Evolutionary conservation across 345 rosid species (phyloP).

Genomic region (Psidium friedrichsthalianum): DNA sequence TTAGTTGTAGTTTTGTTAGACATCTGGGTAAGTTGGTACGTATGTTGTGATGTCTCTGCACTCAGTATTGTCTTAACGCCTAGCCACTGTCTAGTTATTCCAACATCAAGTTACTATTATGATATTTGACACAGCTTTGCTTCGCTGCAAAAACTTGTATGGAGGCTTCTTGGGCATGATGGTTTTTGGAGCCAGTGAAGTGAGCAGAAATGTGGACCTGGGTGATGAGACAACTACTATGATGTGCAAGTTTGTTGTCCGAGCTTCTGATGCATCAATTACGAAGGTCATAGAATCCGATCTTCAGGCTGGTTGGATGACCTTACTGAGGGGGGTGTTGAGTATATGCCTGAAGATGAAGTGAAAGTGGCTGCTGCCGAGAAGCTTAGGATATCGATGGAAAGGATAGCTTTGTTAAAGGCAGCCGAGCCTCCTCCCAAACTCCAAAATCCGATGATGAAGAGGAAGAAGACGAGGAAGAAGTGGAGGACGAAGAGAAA

Average conservation of each 20-base stretch:
- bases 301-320: slow-evolving; percentile 90
- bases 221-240: slow-evolving; percentile 96
- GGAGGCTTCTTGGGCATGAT: slow-evolving; percentile 93
- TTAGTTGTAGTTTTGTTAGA: background rate
- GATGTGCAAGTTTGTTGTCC: slow-evolving; percentile 95
- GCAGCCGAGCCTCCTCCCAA: slow-evolving; percentile 74
- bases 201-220: slow-evolving; percentile 91
- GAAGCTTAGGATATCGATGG: slow-evolving; percentile 89
- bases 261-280: slow-evolving; percentile 91
- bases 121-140: slow-evolving; percentile 50
- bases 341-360: slow-evolving; percentile 97
- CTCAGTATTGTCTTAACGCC: background rate
- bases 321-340: slow-evolving; percentile 87
- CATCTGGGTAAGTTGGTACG: background rate
- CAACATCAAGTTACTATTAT: background rate
- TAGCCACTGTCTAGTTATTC: background rate
- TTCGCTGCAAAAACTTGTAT: slow-evolving; percentile 94
- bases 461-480: slow-evolving; percentile 22
- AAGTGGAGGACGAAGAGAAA: slow-evolving; percentile 22
- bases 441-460: slow-evolving; percentile 40
- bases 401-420: slow-evolving; percentile 80
- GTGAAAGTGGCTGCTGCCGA: slow-evolving; percentile 83
- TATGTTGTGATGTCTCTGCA: background rate
- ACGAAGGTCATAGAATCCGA: slow-evolving; percentile 93
- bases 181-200: slow-evolving; percentile 98